Evolutionary conservation across 768 basidiomycete species (phyloP).

Genomic region (Collybia sordida): DNA sequence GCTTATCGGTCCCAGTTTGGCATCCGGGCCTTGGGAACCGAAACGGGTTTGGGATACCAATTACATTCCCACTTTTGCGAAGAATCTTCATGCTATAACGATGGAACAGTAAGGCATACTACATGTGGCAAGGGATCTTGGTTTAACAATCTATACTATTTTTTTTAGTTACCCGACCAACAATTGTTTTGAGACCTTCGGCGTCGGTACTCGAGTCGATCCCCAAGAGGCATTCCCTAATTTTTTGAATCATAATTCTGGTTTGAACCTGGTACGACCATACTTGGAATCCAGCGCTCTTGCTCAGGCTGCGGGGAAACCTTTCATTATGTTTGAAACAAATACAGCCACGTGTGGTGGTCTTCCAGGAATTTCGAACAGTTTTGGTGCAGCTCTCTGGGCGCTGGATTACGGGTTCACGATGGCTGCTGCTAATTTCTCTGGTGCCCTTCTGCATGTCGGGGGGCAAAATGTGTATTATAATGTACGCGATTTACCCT

Average conservation of each 20-base stretch:
- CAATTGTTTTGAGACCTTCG: constrained; percentile 58
- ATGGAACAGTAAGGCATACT: constrained; percentile 53
- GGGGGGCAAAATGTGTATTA: constrained; percentile 71
- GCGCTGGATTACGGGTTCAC: constrained; percentile 62
- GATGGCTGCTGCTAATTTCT: constrained; percentile 60
- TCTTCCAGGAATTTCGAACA: constrained; percentile 61
- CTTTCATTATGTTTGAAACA: constrained; percentile 70
- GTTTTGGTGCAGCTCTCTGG: constrained; percentile 67
- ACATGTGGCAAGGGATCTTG: constrained; percentile 4
- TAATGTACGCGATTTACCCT: constrained; percentile 44
- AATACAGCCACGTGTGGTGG: constrained; percentile 73
- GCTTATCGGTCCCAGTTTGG: constrained; percentile 66
- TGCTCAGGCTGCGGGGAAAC: constrained; percentile 42
- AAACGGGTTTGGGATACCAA: constrained; percentile 49
- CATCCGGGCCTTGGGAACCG: constrained; percentile 51
- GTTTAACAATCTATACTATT: constrained; percentile 5
- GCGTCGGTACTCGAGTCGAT: constrained; percentile 34
- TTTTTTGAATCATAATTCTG: constrained; percentile 62
- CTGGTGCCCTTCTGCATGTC: constrained; percentile 53
- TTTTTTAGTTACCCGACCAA: constrained; percentile 49
- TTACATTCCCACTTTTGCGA: constrained; percentile 42
- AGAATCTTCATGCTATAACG: constrained; percentile 41
- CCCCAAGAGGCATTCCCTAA: constrained; percentile 48
- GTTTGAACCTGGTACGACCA: constrained; percentile 43
- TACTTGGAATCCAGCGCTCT: constrained; percentile 51